phyloP scores from a whole-genome alignment of 1,284 basidiomycete genomes.

The Hemileccinum hortonii region DNA sequence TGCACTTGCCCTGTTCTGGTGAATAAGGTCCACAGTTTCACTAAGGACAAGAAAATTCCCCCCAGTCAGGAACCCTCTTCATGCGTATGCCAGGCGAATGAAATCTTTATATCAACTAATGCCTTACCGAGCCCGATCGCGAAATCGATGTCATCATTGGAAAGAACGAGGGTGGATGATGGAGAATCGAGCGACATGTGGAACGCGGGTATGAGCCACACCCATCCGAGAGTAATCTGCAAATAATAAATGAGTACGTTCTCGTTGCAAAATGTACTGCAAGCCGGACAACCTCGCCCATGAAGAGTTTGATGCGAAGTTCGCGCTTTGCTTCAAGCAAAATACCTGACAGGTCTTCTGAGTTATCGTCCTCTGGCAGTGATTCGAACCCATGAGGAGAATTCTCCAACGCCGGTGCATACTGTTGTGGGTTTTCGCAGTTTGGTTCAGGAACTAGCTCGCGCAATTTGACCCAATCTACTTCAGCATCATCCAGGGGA shows the following conservation, averaged over 20 bases:
- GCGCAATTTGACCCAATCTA: constrained; percentile 45
- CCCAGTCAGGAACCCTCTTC: constrained; percentile 1
- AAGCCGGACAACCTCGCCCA: constrained; percentile 56
- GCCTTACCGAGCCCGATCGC: constrained; percentile 66
- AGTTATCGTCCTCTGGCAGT: background rate
- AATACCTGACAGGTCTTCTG: constrained; percentile 40
- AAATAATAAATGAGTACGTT: constrained; percentile 5
- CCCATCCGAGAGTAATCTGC: constrained; percentile 76
- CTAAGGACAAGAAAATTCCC: background rate
- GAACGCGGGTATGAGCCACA: constrained; percentile 82
- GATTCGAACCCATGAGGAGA: constrained; percentile 3
- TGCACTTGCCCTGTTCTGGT: background rate
- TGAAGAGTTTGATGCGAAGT: constrained; percentile 74
- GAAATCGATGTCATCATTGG: constrained; percentile 71
- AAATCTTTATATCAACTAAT: constrained; percentile 63
- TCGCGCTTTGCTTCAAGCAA: constrained; percentile 70
- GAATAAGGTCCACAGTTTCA: background rate
- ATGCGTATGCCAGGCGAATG: constrained; percentile 41
- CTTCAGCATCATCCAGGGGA: constrained; percentile 32
- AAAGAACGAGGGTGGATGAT: constrained; percentile 38
- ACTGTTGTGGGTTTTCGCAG: constrained; percentile 10
- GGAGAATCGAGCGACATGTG: constrained; percentile 50
- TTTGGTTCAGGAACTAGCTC: constrained; percentile 32
- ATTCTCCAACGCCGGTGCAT: background rate
- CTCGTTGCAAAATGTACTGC: background rate